Evolutionary conservation across 2,329 filamentous ascomycete species (phyloP), one percentile per base, ranked within the genome.

Genomic region (Aspergillus aculeatus): DNA sequence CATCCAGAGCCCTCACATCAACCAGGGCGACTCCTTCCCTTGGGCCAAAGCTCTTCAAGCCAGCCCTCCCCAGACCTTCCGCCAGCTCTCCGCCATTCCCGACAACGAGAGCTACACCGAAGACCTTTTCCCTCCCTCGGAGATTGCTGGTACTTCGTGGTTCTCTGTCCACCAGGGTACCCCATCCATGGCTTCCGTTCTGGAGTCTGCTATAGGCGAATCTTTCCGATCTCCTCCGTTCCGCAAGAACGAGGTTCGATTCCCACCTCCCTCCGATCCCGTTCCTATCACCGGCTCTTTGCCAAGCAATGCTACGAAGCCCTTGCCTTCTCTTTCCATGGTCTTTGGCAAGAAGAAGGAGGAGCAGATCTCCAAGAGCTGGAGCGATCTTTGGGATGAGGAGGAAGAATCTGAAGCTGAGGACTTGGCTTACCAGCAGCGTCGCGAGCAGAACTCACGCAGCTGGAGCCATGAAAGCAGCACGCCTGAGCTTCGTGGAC

Each of bases 311-410:
- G 82, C 86, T 63, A 72, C 80, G 69, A 79, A 83, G 73, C 84
- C 85, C 47, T 81, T 88, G 67, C 82, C 85, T 56, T 88, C 90
- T 62, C 88, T 94, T 83, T 87, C 90, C 4, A 85, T 89, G 71
- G 86, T 94, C 54, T 94, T 96, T 73, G 91, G 90, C 54, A 87
- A 87, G 71, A 72, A 73, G 38, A 87, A 89, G 73, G 85, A 86
- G 63, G 89, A 94, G 50, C 81, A 84, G 51, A 91, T 96, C 51
- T 96, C 95, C 58, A 98, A 98, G 88, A 98, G 95, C 82, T 99
- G 95, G 95, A 96, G 93, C 71, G 95, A 99, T 75, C 87, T 98
- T 75, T 97, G 92, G 89, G 94, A 98, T 60, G 94, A 98, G 75
- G 94, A 98, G 56, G 92, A 95, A 47, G 65, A 67, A 70, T 81